Evolutionary conservation across 148 eudicot genomes (phyloP), one percentile per base, ranked within the genome.

Genomic region (Rhododendron ferrugineum): DNA sequence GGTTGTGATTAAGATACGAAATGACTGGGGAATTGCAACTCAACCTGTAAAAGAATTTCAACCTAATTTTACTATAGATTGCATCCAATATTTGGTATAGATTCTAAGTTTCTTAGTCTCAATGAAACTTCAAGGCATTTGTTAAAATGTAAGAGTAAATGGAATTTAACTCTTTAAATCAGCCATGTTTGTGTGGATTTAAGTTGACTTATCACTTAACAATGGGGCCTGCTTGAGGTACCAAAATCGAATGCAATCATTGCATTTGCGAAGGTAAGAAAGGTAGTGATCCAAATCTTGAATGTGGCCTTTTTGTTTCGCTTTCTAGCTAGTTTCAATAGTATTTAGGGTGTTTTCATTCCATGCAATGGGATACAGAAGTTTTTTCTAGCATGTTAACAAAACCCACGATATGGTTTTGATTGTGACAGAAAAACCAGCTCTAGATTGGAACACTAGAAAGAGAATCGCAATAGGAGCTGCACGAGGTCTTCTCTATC

Each of bases 391-490:
- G 30, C 20, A 32, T 70, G 11, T 30, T 46, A 44, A 36, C 82
- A 74, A 32, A 73, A 34, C 6, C 46, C 23, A 50, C 1, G 34
- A 10, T 84, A 4, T 52, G 22, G 22, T 74, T 26, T 47, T 72
- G 34, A 23, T 23, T 26, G 54, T 88, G 44, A 44, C 90, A 96
- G 99, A 90, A 50, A 96, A 94, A 83, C 98, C 98, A 4, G 87
- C 97, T 20, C 86, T 96, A 40, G 99, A 96, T 78, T 96, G 99
- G 99, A 94, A 91, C 86, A 94, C 98, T 0, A 93, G 99, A 86
- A 96, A 96, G 84, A 92, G 92, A 87, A 95, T 96, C 58, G 99
- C 97, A 1, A 91, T 96, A 1, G 99, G 99, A 87, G 94, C 97
- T 60, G 96, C 98, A 46, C 90, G 99, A 85, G 99, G 96, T 82